Evolutionary conservation across 176 grass and related monocot species (phyloP).

Genomic region (Bothriochloa decipiens): DNA sequence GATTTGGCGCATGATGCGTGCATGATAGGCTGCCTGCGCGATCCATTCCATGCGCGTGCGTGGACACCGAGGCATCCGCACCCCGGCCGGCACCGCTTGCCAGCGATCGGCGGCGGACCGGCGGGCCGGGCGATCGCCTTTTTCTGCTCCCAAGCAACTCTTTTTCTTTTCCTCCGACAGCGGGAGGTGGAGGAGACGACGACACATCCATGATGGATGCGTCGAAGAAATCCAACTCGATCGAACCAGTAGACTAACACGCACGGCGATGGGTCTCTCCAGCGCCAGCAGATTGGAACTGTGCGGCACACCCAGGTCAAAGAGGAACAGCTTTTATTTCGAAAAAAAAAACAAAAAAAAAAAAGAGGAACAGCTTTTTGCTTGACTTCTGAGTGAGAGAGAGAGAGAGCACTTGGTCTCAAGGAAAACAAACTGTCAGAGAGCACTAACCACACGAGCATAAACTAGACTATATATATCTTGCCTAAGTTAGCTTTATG

Average conservation of each 20-base stretch:
- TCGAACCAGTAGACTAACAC: too few species aligned
- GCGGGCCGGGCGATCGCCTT: neutral
- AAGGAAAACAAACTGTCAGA: neutral
- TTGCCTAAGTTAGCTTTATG: neutral
- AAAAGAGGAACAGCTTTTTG: conserved; percentile 18
- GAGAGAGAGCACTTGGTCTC: neutral
- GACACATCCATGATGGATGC: neutral
- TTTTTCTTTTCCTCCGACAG: conserved; percentile 1
- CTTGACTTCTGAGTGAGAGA: conserved; percentile 18
- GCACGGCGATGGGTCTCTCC: neutral
- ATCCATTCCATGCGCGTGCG: too few species aligned
- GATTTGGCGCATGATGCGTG: neutral
- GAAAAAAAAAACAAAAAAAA: too few species aligned
- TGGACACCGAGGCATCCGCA: neutral
- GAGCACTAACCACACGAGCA: neutral
- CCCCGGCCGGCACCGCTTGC: too few species aligned
- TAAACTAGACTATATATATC: neutral
- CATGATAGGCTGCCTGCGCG: neutral
- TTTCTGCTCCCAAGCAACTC: neutral
- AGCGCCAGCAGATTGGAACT: neutral
- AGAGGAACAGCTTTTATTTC: neutral
- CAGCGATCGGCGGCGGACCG: too few species aligned
- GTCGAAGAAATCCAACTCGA: neutral
- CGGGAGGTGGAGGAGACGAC: neutral
- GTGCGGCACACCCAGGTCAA: conserved; percentile 31